These are phyloP conservation scores for Pichia kudriavzevii DNA, from an alignment of 1,139 yeast genomes.

Conservation along the genomic window DNA sequence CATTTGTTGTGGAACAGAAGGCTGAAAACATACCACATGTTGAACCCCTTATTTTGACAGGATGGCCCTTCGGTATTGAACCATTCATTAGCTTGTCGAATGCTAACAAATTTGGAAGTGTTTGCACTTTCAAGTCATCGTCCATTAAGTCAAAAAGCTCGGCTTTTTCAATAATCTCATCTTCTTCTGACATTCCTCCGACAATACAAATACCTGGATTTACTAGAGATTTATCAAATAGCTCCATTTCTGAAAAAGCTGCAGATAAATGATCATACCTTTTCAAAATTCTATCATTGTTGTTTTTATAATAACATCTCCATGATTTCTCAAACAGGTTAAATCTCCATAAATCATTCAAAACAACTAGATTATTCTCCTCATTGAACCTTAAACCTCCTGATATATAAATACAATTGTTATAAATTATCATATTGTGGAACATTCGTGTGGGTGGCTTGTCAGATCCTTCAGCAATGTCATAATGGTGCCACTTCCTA, in stretches of 20 bases:
- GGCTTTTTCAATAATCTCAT: conserved; percentile 36
- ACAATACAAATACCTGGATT: conserved; percentile 51
- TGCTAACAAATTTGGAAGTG: conserved; percentile 1
- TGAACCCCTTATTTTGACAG: conserved; percentile 5
- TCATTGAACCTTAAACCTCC: conserved; percentile 48
- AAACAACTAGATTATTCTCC: conserved; percentile 33
- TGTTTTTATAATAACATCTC: conserved; percentile 38
- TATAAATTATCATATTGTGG: conserved; percentile 48
- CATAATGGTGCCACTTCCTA: conserved; percentile 40
- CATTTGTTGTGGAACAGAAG: conserved; percentile 4
- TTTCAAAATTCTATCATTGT: conserved; percentile 21
- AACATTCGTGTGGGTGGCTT: conserved; percentile 48
- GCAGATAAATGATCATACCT: conserved; percentile 50
- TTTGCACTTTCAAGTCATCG: conserved; percentile 34
- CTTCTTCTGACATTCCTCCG: conserved; percentile 50
- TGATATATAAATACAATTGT: conserved; percentile 45
- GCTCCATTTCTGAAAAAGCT: conserved; percentile 35
- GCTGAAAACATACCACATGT: conserved; percentile 3
- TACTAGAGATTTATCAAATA: conserved; percentile 34
- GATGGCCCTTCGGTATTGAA: not conserved
- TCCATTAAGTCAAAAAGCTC: conserved; percentile 49
- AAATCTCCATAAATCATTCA: conserved; percentile 64
- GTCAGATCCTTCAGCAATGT: conserved; percentile 20
- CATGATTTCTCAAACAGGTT: conserved; percentile 44
- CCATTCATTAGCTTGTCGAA: conserved; percentile 1